Base-by-base conservation (phyloP, 2,329 filamentous ascomycete species). In the Penicillium brasilianum region DNA sequence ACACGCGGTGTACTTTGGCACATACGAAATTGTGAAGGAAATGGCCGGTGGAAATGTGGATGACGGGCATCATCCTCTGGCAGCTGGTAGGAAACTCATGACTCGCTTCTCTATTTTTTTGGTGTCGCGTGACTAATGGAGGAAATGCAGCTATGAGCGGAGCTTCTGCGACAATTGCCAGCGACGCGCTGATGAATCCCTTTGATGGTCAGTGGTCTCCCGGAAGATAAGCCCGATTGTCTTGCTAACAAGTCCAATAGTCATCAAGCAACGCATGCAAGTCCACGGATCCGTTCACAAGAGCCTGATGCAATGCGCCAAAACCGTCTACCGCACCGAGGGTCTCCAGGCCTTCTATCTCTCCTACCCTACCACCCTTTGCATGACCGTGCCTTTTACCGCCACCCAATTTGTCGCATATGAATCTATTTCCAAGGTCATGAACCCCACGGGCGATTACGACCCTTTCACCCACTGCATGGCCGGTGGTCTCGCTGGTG, bases 181-280 rank as follows among this genome's bases (percentile, higher is more conserved):
- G 93, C 77, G 95, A 99, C 82, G 95, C 95, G 57, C 87, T 99
- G 68, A 99, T 99, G 95, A 99, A 98, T 75, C 95, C 95, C 22
- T 99, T 99, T 76, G 95, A 99, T 81, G 93, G 93, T 97, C 85
- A 72, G 87, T 75, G 34, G 10, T 20, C 46, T 28, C 34, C 34
- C 30, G 9, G n/a, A 5, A 34, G 51, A 32, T 14, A 30, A 11
- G 37, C 28, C 28, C 9, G n/a, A 61, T 22, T 1, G 11, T 5
- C 18, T 10, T 11, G 30, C 50, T 60, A 50, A 49, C 46, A 41
- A 44, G 2, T 13, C 54, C 25, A 51, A 32, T 72, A 97, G 95
- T 99, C 64, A 97, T 99, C 83, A 99, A 99, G 81, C 95, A 99
- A 79, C 91, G 95, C 71, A 99, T 99, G 95, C 95, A 99, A 79